Evolutionary conservation across 331 rosid genomes (phyloP).

Genomic region (Malus hybrid): DNA sequence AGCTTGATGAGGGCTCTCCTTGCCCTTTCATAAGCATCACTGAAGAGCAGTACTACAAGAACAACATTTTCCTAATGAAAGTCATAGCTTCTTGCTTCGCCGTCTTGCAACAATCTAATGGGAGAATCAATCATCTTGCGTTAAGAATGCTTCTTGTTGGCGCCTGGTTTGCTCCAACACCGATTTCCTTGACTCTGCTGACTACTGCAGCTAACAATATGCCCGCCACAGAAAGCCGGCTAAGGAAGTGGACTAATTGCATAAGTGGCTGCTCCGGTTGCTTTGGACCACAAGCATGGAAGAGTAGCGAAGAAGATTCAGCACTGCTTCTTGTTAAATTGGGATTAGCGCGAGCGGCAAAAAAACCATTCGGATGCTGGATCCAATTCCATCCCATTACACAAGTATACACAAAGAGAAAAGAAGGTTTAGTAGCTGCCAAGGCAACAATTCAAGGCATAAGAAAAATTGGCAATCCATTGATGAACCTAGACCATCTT

Average conservation of each 20-base stretch:
- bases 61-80: conserved; percentile 65
- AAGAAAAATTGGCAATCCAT: conserved; percentile 43
- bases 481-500: conserved; percentile 49
- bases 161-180: conserved; percentile 72
- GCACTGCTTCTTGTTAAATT: conserved; percentile 54
- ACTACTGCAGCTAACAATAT: conserved; percentile 50
- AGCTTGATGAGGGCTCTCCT: conserved; percentile 39
- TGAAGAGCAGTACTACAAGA: conserved; percentile 67
- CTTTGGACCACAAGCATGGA: conserved; percentile 52
- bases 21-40: conserved; percentile 36
- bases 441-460: conserved; percentile 61
- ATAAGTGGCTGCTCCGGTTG: conserved; percentile 38
- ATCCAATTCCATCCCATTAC: conserved; percentile 74
- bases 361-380: conserved; percentile 51
- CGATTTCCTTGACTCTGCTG: conserved; percentile 48
- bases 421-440: conserved; percentile 61
- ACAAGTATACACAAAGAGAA: conserved; percentile 47
- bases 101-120: conserved; percentile 42
- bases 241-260: conserved; percentile 50
- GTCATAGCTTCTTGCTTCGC: conserved; percentile 49
- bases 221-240: conserved; percentile 29
- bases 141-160: conserved; percentile 66
- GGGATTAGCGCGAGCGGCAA: conserved; percentile 56
- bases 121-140: conserved; percentile 41
- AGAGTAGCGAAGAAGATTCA: conserved; percentile 56